phyloP scores from a whole-genome alignment of 2,329 filamentous ascomycete species.

The Neonectria sp. region DNA sequence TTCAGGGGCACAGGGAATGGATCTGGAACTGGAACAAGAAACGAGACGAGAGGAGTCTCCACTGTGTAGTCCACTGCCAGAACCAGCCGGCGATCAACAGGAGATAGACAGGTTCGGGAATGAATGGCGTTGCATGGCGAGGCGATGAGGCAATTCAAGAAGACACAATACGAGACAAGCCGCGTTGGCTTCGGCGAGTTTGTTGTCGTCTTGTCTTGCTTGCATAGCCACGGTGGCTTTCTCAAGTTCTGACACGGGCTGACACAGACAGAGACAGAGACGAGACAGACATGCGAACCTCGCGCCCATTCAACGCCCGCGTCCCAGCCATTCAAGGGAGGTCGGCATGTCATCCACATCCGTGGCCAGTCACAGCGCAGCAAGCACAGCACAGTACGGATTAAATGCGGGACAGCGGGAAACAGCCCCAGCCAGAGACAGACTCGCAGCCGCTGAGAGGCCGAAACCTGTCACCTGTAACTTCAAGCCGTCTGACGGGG shows the following conservation, averaged over 20 bases:
- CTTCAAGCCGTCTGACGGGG: background rate
- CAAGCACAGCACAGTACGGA: background rate
- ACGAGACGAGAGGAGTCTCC: background rate
- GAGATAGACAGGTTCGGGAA: background rate
- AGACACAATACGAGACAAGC: background rate
- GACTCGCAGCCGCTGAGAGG: background rate
- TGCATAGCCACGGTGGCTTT: background rate
- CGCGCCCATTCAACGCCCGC: too few species aligned
- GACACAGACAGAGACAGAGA: background rate
- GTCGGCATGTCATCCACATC: background rate
- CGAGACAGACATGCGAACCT: background rate
- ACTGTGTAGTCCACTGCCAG: background rate
- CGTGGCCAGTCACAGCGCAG: too few species aligned
- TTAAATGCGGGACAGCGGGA: too few species aligned
- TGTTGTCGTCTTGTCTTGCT: background rate
- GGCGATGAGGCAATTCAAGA: too few species aligned
- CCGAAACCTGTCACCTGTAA: background rate
- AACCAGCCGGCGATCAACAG: background rate
- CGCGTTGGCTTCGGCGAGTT: too few species aligned
- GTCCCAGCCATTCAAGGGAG: background rate
- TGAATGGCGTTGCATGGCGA: background rate
- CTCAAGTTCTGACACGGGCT: background rate
- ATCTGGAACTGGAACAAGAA: background rate
- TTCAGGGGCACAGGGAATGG: background rate
- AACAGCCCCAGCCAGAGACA: background rate